Base-by-base conservation (phyloP, 331 rosid species). In the Arachis monticola region DNA sequence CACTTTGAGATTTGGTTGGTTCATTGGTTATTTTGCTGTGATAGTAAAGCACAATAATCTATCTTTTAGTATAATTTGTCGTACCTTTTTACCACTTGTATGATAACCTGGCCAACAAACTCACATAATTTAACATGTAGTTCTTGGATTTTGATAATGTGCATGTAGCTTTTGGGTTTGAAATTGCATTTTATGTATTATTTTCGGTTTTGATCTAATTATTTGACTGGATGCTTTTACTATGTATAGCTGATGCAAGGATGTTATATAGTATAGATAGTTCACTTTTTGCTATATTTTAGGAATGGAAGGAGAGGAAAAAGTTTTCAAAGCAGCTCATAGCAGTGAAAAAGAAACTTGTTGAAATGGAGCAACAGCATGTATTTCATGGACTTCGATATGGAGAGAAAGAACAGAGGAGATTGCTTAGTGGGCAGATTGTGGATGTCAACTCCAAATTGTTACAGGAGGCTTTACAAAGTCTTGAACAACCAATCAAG, bases 231-330 rank as follows among this genome's bases (percentile, higher is more conserved):
- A 47, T 77, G 44, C 30, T 60, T 77, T 52, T 64, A 9, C 65
- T 5, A 38, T 64, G 52, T 65, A 62, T 67, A 47, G 22, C 27
- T 79, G 46, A 35, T 69, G 53, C 64, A 9, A 51, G 59, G 50
- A 47, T 50, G 62, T 63, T 5, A 40, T 59, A 35, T 13, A 13
- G 69, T 78, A 53, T 47, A 58, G 59, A 42, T 63, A 60, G 35
- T 69, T 78, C 76, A 74, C 63, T 31, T 77, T 71, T 50, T 55
- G 76, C 17, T 72, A 58, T 81, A 67, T 81, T 82, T 81, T 72
- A 92, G 99, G 99, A 92, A 82, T 94, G 99, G 99, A 92, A 86
- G 81, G 99, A 94, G 73, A 87, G 84, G 81, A 92, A 86, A 77
- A 94, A 94, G 83, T 83, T 85, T 63, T 92, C 87, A 70, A 92